phyloP scores from a whole-genome alignment of 345 rosid species.

The Dipteronia dyeriana region DNA sequence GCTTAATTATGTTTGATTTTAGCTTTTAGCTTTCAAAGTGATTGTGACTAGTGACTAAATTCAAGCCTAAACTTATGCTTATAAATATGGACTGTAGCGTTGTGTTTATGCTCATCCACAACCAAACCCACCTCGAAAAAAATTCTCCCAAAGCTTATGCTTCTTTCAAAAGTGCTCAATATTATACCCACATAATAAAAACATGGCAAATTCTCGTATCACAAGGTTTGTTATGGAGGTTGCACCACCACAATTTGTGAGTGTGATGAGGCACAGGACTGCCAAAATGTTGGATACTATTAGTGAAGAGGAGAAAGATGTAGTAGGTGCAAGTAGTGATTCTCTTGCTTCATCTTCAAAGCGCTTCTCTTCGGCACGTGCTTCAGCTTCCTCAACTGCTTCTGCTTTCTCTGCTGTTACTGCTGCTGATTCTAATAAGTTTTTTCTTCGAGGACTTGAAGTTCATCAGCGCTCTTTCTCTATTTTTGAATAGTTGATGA shows the following conservation, averaged over 20 bases:
- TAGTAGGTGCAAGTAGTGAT: conserved; percentile 10
- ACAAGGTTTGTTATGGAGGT: conserved; percentile 75
- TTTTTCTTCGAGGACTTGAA: conserved; percentile 37
- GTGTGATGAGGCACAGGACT: conserved; percentile 67
- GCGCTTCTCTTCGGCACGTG: conserved; percentile 26
- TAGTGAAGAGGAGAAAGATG: conserved; percentile 76
- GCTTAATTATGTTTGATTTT: conserved; percentile 21
- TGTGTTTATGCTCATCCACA: conserved; percentile 24
- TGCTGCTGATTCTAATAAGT: conserved; percentile 17
- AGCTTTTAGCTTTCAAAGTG: background rate
- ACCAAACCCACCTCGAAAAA: conserved; percentile 5
- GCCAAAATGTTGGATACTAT: conserved; percentile 74
- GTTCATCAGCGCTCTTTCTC: conserved; percentile 31
- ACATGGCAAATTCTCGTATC: conserved; percentile 65
- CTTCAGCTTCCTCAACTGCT: no score
- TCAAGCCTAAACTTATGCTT: conserved; percentile 25
- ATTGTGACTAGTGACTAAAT: conserved; percentile 32
- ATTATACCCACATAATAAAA: background rate
- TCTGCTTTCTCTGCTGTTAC: conserved; percentile 22
- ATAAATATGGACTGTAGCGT: conserved; percentile 23
- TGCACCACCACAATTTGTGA: conserved; percentile 79
- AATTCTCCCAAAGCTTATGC: background rate
- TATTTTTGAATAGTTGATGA: conserved; percentile 27
- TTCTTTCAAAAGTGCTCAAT: background rate
- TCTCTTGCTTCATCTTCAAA: conserved; percentile 34